Percentiles rank a stretch among this genome's conserved stretches.
Conservation (phyloP, 208 protist genomes). For the Angomonas deanei region DNA sequence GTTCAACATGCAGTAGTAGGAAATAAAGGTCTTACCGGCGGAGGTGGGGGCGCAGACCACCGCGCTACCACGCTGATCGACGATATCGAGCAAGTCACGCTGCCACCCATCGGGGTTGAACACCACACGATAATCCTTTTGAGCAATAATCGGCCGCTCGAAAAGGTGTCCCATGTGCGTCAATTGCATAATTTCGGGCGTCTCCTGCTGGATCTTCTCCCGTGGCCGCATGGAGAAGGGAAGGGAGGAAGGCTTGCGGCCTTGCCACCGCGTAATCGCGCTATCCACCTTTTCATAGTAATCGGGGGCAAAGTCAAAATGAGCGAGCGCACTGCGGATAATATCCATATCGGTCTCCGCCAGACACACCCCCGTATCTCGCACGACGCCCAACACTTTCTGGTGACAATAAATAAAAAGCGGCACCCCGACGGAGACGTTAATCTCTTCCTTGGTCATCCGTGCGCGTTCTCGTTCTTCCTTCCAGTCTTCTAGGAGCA, state of each 20-base stretch:
- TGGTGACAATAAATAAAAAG: slow-evolving; percentile 83
- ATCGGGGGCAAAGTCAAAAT: slow-evolving; percentile 67
- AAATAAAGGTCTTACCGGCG: slow-evolving; percentile 96
- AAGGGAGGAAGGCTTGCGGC: slow-evolving; percentile 27
- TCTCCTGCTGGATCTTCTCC: slow-evolving; percentile 38
- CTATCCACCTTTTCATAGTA: slow-evolving; percentile 78
- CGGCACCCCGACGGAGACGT: slow-evolving; percentile 55
- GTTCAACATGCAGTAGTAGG: slow-evolving; percentile 95
- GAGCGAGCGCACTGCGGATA: slow-evolving; percentile 59
- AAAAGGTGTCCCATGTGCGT: slow-evolving; percentile 89
- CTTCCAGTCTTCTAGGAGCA: slow-evolving; percentile 74
- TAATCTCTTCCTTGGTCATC: slow-evolving; percentile 37
- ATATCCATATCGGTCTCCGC: slow-evolving; percentile 62
- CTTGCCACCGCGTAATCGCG: slow-evolving; percentile 63
- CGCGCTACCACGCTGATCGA: slow-evolving; percentile 87
- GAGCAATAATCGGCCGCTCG: slow-evolving; percentile 67
- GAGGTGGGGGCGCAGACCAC: slow-evolving; percentile 95
- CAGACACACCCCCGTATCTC: slow-evolving; percentile 50
- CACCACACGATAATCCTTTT: slow-evolving; percentile 78
- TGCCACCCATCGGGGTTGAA: slow-evolving; percentile 96
- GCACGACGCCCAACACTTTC: slow-evolving; percentile 57
- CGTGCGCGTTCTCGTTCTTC: slow-evolving; percentile 69
- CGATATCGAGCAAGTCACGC: slow-evolving; percentile 90
- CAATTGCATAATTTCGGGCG: slow-evolving; percentile 80
- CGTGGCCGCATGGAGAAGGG: slow-evolving; percentile 39